Base-by-base conservation (phyloP, 495 filamentous ascomycete genomes). In the Penicillium steckii region DNA sequence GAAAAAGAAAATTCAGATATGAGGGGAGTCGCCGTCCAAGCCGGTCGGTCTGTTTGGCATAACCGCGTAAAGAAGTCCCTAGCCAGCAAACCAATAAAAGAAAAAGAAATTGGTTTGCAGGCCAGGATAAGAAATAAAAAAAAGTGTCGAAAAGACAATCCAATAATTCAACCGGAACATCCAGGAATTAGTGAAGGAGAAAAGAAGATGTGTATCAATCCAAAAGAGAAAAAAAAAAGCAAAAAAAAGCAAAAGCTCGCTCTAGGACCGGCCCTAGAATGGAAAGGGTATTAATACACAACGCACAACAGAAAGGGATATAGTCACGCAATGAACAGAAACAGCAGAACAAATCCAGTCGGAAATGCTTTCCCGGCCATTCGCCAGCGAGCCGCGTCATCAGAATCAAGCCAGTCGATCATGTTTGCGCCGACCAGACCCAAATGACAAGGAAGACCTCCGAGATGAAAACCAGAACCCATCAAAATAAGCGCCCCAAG, bases 21-120 rank as follows among this genome's bases (percentile, higher is more conserved):
- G 48, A 44, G 45, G 57, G 48, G 55, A 65, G 56, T 69, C 64
- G 61, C 65, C 63, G 62, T 67, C 60, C 65, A 60, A 67, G 57
- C 62, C 62, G 55, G 64, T 64, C 62, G 55, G 64, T 65, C 64
- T 70, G 65, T 68, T 63, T 70, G 67, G 68, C 68, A 67, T 71
- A 71, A 71, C 65, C 66, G 68, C 68, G 71, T 72, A 67, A 73
- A 66, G 43, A 56, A 59, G 37, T 41, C 53, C 57, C 62, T 50
- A 57, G 55, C 59, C 59, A 60, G 56, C 24, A 43, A 44, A 50
- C 48, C n/a, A 44, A 47, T 44, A 51, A 40, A 52, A 57, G 55
- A 35, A 48, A 63, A 52, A 63, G 42, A 47, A 62, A 42, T 55
- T 61, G 32, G 56, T 44, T 38, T 30, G 48, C 30, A 33, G 59